A percentile compares a stretch with the other conserved stretches of the same genome.
Evolutionary conservation across 345 rosid genomes (phyloP).

Genomic region (Brassica nigra): DNA sequence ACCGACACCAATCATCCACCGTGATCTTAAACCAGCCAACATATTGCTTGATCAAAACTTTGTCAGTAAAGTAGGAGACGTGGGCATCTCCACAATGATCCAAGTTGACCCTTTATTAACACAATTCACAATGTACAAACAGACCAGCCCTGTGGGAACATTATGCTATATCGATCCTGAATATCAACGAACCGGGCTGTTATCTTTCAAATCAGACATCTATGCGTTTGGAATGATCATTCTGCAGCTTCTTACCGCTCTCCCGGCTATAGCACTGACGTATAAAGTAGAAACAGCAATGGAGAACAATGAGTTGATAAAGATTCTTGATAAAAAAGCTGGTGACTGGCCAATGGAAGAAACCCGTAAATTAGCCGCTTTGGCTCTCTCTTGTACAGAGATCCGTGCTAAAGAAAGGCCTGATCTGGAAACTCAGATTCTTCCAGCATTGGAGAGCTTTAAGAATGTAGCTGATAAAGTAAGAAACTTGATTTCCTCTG

Average conservation of each 20-base stretch:
- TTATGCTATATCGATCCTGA: neutral
- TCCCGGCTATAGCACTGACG: neutral
- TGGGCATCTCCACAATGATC: neutral
- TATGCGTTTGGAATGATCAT: neutral
- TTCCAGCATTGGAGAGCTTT: conserved; percentile 66
- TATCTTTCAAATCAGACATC: neutral
- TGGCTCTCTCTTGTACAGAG: neutral
- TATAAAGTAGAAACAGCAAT: neutral
- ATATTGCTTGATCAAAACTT: neutral
- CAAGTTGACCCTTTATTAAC: neutral
- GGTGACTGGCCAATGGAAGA: neutral
- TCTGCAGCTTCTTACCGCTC: neutral
- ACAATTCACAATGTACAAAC: neutral
- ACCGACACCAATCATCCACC: conserved; percentile 2
- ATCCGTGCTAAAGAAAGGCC: neutral
- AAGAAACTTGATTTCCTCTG: conserved; percentile 26
- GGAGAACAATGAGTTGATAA: neutral
- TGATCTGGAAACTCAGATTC: conserved; percentile 41
- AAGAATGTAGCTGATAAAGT: conserved; percentile 55
- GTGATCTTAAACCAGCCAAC: neutral
- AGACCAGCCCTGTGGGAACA: neutral
- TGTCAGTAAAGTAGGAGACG: neutral
- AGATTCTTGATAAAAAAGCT: neutral
- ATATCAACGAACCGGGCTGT: neutral
- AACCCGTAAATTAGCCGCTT: neutral